These are phyloP conservation scores for Cicer arietinum DNA, from an alignment of 306 rosid genomes.

Conservation along the genomic window DNA sequence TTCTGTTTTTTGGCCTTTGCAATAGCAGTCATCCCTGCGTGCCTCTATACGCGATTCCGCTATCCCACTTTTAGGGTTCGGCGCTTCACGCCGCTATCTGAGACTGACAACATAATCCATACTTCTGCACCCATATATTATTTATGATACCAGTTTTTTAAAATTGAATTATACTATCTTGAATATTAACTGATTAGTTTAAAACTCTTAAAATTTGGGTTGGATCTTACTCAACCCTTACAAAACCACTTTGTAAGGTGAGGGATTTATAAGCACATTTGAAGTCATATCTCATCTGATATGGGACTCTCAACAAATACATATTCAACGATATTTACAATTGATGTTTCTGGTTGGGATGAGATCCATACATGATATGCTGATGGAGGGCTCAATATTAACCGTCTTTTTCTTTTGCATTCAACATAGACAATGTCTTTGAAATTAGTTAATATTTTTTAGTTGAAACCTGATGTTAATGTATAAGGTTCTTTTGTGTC, in stretches of 20 bases:
- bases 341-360: background rate
- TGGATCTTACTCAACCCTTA: too few species aligned
- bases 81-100: too few species aligned
- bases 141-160: background rate
- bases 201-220: too few species aligned
- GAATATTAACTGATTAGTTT: background rate
- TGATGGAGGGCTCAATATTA: background rate
- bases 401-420: background rate
- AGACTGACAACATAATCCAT: background rate
- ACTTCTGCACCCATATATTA: background rate
- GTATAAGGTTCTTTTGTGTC: background rate
- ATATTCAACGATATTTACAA: background rate
- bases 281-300: too few species aligned
- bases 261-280: too few species aligned
- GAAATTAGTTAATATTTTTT: slow-evolving; percentile 4
- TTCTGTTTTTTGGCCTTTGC: too few species aligned
- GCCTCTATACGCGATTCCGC: too few species aligned
- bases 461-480: background rate
- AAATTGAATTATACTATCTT: background rate
- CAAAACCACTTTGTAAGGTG: too few species aligned
- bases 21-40: too few species aligned
- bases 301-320: background rate
- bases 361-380: background rate
- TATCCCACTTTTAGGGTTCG: too few species aligned
- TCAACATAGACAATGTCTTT: slow-evolving; percentile 1